These are phyloP conservation scores for Ambrosiella cleistominuta DNA, from an alignment of 2,329 filamentous ascomycete species.

Conservation along the genomic window DNA sequence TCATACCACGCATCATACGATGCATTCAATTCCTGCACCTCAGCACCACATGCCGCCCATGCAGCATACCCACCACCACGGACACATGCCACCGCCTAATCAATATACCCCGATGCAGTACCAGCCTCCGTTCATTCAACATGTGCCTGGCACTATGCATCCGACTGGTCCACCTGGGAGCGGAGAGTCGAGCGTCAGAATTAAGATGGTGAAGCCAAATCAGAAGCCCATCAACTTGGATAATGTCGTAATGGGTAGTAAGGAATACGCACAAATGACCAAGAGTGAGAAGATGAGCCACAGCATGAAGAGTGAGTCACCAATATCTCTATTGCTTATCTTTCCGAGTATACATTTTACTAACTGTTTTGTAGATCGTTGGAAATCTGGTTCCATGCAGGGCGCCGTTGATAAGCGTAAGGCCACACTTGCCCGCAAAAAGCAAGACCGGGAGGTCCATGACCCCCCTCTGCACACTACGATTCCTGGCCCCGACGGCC, in stretches of 20 bases:
- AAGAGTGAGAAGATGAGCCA: conserved; percentile 51
- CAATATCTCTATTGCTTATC: not conserved
- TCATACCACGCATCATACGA: not conserved
- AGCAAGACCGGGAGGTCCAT: conserved; percentile 31
- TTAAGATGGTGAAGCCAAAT: conserved; percentile 12
- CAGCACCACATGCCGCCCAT: not conserved
- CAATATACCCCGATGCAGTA: conserved; percentile 9
- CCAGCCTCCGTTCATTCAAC: not conserved
- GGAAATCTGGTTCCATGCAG: conserved; percentile 43
- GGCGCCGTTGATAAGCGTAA: conserved; percentile 43
- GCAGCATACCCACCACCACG: not conserved
- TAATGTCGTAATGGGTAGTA: conserved; percentile 17
- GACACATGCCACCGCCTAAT: not conserved
- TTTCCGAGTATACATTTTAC: conserved; percentile 9
- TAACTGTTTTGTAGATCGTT: conserved; percentile 30
- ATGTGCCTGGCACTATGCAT: not conserved
- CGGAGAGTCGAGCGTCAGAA: conserved; percentile 6
- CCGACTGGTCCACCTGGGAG: not conserved
- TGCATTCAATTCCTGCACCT: not conserved
- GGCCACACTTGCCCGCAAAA: conserved; percentile 41
- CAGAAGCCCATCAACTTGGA: conserved; percentile 11
- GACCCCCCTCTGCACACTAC: conserved; percentile 14
- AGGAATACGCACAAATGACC: conserved; percentile 43
- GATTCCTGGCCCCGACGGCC: conserved; percentile 3
- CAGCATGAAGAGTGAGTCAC: conserved; percentile 41